Evolutionary conservation across 2,329 filamentous ascomycete species (phyloP).

Genomic region (Pyrenophora graminea): DNA sequence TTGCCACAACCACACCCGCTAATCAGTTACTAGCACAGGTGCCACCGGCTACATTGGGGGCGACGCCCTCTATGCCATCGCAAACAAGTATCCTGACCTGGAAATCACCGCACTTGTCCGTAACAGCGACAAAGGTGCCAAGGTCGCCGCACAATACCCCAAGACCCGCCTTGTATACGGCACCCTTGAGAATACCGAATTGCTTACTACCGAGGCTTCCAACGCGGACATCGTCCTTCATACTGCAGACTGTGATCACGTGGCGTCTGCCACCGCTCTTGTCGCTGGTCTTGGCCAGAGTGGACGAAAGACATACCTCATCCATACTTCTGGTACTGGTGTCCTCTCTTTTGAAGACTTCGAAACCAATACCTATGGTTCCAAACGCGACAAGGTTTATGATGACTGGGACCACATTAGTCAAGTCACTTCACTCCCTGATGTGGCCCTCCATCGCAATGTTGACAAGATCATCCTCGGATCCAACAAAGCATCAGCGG

Average conservation of each 20-base stretch:
- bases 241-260: slow-evolving; percentile 43
- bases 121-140: slow-evolving; percentile 54
- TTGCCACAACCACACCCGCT: not conserved
- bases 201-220: slow-evolving; percentile 34
- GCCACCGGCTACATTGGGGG: slow-evolving; percentile 43
- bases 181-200: slow-evolving; percentile 38
- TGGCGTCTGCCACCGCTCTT: slow-evolving; percentile 30
- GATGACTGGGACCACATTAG: slow-evolving; percentile 63
- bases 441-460: slow-evolving; percentile 64
- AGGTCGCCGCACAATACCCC: slow-evolving; percentile 53
- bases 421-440: slow-evolving; percentile 60
- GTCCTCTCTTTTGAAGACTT: slow-evolving; percentile 59
- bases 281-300: slow-evolving; percentile 47
- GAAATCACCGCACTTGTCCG: slow-evolving; percentile 56
- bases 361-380: slow-evolving; percentile 51
- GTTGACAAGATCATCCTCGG: slow-evolving; percentile 71
- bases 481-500: slow-evolving; percentile 50
- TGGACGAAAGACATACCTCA: slow-evolving; percentile 52
- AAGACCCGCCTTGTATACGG: slow-evolving; percentile 58
- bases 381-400: slow-evolving; percentile 56
- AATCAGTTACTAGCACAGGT: slow-evolving; percentile 28
- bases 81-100: slow-evolving; percentile 54
- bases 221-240: slow-evolving; percentile 39
- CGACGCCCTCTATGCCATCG: slow-evolving; percentile 41
- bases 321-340: slow-evolving; percentile 62